Evolutionary conservation across 1,139 yeast species (phyloP).

Genomic region (Cylindricascospora bacillispora): DNA sequence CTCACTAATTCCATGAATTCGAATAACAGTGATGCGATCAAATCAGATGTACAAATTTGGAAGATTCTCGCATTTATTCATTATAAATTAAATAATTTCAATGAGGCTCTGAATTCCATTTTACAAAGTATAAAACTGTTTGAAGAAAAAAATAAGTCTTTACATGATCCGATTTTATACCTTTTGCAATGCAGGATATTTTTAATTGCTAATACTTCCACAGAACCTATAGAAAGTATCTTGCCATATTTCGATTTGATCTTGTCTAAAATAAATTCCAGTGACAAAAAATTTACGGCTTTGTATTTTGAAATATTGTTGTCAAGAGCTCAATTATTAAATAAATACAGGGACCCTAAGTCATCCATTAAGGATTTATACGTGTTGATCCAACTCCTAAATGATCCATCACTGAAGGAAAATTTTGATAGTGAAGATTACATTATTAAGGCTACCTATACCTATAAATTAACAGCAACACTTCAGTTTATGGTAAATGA

Average conservation of each 20-base stretch:
- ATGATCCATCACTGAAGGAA: background rate
- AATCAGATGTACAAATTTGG: background rate
- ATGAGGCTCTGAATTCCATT: background rate
- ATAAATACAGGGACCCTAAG: background rate
- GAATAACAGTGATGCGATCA: slow-evolving; percentile 1
- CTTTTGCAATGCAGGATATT: too few relatives aligned
- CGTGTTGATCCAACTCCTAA: background rate
- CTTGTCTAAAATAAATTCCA: too few relatives aligned
- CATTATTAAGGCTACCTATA: background rate
- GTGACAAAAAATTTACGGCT: too few relatives aligned
- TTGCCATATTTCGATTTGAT: too few relatives aligned
- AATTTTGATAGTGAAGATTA: background rate
- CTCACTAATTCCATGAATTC: slow-evolving; percentile 9
- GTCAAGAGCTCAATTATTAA: background rate
- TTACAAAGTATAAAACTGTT: background rate
- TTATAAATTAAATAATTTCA: background rate
- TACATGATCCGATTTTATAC: too few relatives aligned
- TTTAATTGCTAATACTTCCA: too few relatives aligned
- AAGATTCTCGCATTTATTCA: background rate
- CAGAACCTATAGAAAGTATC: too few relatives aligned
- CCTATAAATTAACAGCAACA: background rate
- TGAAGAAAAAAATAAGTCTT: too few relatives aligned
- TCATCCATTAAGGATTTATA: background rate
- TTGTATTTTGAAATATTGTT: background rate
- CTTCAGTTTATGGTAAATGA: background rate